Percentiles rank a stretch among this genome's conserved stretches.
Evolutionary conservation across 805 yeast genomes (phyloP).

Genomic region (Barnettozyma sucrosica): DNA sequence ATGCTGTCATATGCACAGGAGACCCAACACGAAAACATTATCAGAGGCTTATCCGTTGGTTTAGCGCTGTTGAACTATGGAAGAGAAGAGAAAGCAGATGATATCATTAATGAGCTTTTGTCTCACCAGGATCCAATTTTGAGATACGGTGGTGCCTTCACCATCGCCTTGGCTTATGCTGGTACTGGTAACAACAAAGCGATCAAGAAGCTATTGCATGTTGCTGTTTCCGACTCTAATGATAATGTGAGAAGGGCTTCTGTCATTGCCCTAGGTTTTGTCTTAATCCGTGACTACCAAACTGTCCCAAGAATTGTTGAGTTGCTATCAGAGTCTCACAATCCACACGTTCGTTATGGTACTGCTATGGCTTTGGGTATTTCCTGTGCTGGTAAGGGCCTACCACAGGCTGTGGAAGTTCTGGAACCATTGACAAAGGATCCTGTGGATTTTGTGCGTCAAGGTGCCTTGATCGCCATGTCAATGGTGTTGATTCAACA

Average conservation of each 20-base stretch:
- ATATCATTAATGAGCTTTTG: constrained; percentile 57
- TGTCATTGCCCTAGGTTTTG: constrained; percentile 85
- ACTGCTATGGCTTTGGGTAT: constrained; percentile 96
- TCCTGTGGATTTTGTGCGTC: constrained; percentile 95
- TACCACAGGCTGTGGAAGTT: constrained; percentile 83
- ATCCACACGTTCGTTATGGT: constrained; percentile 97
- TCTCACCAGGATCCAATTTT: constrained; percentile 74
- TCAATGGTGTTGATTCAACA: constrained; percentile 88
- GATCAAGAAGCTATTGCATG: constrained; percentile 77
- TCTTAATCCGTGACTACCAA: constrained; percentile 81
- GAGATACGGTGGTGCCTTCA: constrained; percentile 94
- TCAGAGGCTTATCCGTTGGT: constrained; percentile 89
- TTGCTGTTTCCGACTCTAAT: constrained; percentile 93
- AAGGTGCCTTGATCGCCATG: constrained; percentile 90
- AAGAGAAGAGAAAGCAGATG: constrained; percentile 75
- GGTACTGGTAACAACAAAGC: constrained; percentile 93
- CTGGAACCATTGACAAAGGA: constrained; percentile 90
- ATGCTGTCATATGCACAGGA: constrained; percentile 90
- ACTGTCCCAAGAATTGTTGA: constrained; percentile 95
- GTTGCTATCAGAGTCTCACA: constrained; percentile 86
- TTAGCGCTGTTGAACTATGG: constrained; percentile 84
- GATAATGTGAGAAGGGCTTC: constrained; percentile 97
- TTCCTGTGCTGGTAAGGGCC: constrained; percentile 92
- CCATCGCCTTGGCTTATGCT: constrained; percentile 92
- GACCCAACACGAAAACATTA: constrained; percentile 92